These are phyloP conservation scores for Wickerhamiella sergipiensis DNA, from an alignment of 805 yeast species.

Conservation along the genomic window DNA sequence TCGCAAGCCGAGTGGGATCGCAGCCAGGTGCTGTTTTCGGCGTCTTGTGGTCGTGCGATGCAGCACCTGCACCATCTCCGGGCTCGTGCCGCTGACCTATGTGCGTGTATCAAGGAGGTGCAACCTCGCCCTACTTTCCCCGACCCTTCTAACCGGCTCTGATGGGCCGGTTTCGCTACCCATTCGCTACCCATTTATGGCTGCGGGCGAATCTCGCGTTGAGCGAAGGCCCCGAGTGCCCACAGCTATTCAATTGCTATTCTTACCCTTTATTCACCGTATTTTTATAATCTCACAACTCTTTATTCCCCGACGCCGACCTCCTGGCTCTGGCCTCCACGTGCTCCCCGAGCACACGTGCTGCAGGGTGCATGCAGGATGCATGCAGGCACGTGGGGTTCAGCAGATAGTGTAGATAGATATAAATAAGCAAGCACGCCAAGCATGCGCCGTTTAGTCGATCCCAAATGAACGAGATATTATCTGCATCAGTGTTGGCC, in stretches of 20 bases:
- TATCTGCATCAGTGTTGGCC: not conserved
- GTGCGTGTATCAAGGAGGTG: not conserved
- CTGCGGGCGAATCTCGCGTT: too few species aligned
- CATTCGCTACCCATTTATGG: too few species aligned
- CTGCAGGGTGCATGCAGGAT: not conserved
- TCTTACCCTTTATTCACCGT: not conserved
- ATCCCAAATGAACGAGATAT: not conserved
- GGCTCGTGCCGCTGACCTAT: not conserved
- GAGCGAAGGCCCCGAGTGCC: too few species aligned
- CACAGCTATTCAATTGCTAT: not conserved
- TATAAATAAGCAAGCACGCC: not conserved
- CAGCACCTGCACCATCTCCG: not conserved
- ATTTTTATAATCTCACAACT: not conserved
- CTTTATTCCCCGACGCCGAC: not conserved
- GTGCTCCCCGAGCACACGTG: not conserved
- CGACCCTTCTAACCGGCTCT: not conserved
- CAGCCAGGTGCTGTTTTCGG: not conserved
- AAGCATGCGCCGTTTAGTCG: not conserved
- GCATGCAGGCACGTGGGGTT: slow-evolving; percentile 1
- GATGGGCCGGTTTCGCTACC: too few species aligned
- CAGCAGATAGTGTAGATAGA: not conserved
- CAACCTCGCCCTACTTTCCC: not conserved
- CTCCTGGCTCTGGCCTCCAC: not conserved
- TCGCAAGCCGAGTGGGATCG: not conserved
- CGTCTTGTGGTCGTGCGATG: not conserved